Percentiles rank a stretch among this genome's conserved stretches.
These are phyloP conservation scores for Plectosphaerella plurivora DNA, from an alignment of 2,329 filamentous ascomycete genomes.

Conservation along the genomic window DNA sequence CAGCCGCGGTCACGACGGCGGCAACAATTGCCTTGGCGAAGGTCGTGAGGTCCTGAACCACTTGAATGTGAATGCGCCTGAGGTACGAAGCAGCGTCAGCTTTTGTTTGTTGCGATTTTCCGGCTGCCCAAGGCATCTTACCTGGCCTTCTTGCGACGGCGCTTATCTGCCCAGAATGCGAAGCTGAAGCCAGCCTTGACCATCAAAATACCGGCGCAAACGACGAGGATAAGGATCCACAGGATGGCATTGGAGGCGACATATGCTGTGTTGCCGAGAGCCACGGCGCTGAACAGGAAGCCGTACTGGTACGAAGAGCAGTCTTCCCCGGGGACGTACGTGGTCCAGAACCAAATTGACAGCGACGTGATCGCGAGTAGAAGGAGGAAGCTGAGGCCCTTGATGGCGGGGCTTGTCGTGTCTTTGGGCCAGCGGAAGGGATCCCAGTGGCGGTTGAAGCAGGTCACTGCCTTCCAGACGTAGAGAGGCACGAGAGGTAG, in stretches of 20 bases:
- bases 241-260: constrained; percentile 23
- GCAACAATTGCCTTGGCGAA: constrained; percentile 20
- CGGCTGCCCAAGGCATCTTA: constrained; percentile 2
- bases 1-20: constrained; percentile 14
- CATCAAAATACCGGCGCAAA: constrained; percentile 17
- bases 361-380: constrained; percentile 21
- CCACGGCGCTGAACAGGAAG: constrained; percentile 25
- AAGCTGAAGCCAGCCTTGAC: constrained; percentile 17
- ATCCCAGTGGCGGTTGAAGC: constrained; percentile 23
- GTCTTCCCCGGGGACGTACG: constrained; percentile 16
- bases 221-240: constrained; percentile 20
- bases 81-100: not conserved
- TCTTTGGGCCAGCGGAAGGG: constrained; percentile 22
- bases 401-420: constrained; percentile 17
- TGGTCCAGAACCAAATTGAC: constrained; percentile 26
- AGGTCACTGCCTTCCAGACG: constrained; percentile 24
- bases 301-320: constrained; percentile 20
- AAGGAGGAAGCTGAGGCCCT: constrained; percentile 17
- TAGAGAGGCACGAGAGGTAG: constrained; percentile 26
- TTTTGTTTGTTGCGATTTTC: not conserved
- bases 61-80: constrained; percentile 12
- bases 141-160: constrained; percentile 16
- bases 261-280: constrained; percentile 19
- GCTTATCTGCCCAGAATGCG: constrained; percentile 8
- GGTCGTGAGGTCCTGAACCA: constrained; percentile 18